Percentiles rank a stretch among this genome's conserved stretches.
Conservation (phyloP, 2,329 filamentous ascomycete genomes). For the Fonsecaea multimorphosa region DNA sequence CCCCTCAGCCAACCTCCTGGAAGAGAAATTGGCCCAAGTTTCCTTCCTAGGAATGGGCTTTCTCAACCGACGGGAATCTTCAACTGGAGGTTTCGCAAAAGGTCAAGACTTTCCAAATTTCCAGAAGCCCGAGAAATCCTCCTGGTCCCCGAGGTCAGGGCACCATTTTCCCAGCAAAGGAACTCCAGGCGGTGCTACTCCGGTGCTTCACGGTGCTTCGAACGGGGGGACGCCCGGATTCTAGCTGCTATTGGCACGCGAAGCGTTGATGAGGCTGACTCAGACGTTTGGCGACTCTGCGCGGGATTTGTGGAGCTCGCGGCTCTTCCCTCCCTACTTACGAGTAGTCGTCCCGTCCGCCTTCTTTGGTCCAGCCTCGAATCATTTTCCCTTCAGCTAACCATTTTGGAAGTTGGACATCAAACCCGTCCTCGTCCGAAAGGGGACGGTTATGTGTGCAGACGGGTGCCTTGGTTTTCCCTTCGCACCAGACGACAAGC, state of each 20-base stretch:
- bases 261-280: constrained; percentile 8
- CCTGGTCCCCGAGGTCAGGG: neutral
- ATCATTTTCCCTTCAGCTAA: neutral
- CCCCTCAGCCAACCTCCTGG: neutral
- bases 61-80: neutral
- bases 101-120: neutral
- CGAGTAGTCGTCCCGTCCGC: no score
- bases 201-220: neutral
- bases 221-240: neutral
- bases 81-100: neutral
- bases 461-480: neutral
- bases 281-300: constrained; percentile 1
- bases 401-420: neutral
- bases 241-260: constrained; percentile 1
- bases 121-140: constrained; percentile 6
- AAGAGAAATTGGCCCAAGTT: neutral
- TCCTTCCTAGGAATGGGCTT: neutral
- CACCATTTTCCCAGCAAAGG: neutral
- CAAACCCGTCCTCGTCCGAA: neutral
- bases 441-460: neutral
- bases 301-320: neutral
- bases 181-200: neutral
- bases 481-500: no score
- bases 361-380: no score
- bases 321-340: neutral